phyloP scores from a whole-genome alignment of 139 green algal species.

The Volvox reticuliferus region DNA sequence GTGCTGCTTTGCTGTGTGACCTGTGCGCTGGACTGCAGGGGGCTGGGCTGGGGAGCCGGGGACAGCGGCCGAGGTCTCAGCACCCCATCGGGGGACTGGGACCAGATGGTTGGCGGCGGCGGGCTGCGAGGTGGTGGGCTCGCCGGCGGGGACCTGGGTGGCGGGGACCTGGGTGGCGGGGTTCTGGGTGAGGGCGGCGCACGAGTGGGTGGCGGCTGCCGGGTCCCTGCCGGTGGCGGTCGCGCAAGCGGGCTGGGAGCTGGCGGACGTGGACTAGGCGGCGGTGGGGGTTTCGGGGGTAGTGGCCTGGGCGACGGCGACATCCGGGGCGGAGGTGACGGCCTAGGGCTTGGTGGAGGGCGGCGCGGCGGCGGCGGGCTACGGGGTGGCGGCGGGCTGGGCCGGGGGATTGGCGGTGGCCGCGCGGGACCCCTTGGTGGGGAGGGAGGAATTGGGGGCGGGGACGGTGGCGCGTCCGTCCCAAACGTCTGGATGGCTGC shows the following conservation, averaged over 20 bases:
- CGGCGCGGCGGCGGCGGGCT: not conserved
- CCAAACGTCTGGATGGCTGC: not conserved
- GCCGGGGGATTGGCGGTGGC: not conserved
- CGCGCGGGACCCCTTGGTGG: not conserved
- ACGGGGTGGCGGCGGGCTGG: not conserved
- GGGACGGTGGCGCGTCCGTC: not conserved
- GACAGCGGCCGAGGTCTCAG: not conserved
- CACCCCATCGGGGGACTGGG: not conserved
- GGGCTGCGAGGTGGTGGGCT: constrained; percentile 13
- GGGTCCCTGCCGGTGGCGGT: not conserved
- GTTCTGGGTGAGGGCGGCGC: not conserved
- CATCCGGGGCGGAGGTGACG: not conserved
- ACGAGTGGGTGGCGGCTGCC: not conserved
- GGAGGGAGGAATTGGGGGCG: not conserved
- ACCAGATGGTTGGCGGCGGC: not conserved
- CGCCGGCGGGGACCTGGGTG: not conserved
- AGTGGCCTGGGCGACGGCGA: not conserved
- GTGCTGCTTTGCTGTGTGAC: no score
- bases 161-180: not conserved
- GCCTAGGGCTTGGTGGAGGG: not conserved
- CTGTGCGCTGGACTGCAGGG: not conserved
- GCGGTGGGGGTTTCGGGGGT: not conserved
- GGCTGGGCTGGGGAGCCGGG: not conserved
- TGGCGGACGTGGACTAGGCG: not conserved
- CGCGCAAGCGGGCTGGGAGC: not conserved